A percentile compares a stretch with the other conserved stretches of the same genome.
These are phyloP conservation scores for Phytophthora pini DNA, from an alignment of 352 stramenopile species.

Conservation along the genomic window DNA sequence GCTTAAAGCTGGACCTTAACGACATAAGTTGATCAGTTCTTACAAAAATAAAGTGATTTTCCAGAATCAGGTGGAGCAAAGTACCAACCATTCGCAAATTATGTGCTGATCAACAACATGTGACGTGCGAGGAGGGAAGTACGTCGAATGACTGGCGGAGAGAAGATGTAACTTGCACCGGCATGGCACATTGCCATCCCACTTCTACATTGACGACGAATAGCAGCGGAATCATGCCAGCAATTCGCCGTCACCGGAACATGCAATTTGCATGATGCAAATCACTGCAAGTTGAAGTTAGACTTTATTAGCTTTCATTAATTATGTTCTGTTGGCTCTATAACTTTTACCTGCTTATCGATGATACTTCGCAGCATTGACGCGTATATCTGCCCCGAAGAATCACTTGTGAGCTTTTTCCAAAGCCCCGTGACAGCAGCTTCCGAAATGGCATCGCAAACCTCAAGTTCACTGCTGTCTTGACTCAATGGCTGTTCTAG, in stretches of 20 bases:
- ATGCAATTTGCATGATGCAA: not conserved
- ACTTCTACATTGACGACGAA: slow-evolving; percentile 1
- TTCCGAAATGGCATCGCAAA: slow-evolving; percentile 6
- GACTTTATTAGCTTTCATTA: slow-evolving; percentile 5
- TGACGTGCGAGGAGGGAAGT: slow-evolving; percentile 28
- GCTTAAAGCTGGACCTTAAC: not conserved
- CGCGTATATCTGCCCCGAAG: slow-evolving; percentile 33
- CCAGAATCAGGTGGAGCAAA: slow-evolving; percentile 12
- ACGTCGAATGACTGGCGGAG: slow-evolving; percentile 22
- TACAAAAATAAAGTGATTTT: slow-evolving; percentile 11
- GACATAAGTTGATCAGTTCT: not conserved
- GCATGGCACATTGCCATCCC: not conserved
- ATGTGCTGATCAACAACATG: slow-evolving; percentile 17
- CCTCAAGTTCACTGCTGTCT: slow-evolving; percentile 2
- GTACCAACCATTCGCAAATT: no score
- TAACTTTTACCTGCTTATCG: not conserved
- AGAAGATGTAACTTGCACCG: slow-evolving; percentile 11
- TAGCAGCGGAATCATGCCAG: slow-evolving; percentile 1
- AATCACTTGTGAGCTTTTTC: slow-evolving; percentile 32
- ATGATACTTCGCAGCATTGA: slow-evolving; percentile 19
- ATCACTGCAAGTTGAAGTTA: slow-evolving; percentile 29
- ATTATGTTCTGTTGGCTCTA: slow-evolving; percentile 3
- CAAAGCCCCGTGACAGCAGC: slow-evolving; percentile 20
- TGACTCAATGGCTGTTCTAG: slow-evolving; percentile 4
- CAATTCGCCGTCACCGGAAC: no score